Evolutionary conservation across 257 asterid species (phyloP).

Genomic region (Gentiana macrophylla): DNA sequence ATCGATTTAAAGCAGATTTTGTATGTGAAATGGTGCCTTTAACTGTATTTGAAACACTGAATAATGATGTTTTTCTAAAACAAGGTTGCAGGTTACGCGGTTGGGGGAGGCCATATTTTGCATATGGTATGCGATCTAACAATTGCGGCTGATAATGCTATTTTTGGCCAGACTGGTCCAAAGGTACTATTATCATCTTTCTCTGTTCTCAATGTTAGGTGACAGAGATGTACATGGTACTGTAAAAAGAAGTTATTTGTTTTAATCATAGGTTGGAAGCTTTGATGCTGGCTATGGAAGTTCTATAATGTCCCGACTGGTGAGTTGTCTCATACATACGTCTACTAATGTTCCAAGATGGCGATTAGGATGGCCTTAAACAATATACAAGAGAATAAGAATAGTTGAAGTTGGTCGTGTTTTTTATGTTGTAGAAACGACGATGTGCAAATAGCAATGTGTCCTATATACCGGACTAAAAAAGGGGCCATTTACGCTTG

Average conservation of each 20-base stretch:
- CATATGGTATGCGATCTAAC: constrained; percentile 95
- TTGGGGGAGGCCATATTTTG: constrained; percentile 92
- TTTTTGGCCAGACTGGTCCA: constrained; percentile 97
- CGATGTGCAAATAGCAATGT: too few species aligned
- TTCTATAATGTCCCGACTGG: constrained; percentile 88
- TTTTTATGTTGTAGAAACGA: background rate
- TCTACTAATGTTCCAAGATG: background rate
- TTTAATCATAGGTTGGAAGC: constrained; percentile 68
- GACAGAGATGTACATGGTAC: too few species aligned
- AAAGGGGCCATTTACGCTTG: too few species aligned
- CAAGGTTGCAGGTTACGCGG: constrained; percentile 97
- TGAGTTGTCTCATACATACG: constrained; percentile 13
- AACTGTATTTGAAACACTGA: background rate
- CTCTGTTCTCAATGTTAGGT: too few species aligned
- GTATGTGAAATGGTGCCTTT: background rate
- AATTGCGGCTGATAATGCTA: constrained; percentile 88
- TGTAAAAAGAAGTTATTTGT: too few species aligned
- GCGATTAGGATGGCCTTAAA: background rate
- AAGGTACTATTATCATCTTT: constrained; percentile 33
- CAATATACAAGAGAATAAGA: too few species aligned
- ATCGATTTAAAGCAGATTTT: background rate
- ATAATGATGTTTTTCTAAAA: constrained; percentile 11
- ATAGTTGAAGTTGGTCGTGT: too few species aligned
- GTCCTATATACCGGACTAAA: too few species aligned
- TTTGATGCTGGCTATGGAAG: constrained; percentile 98